A percentile compares a stretch with the other conserved stretches of the same genome.
These are phyloP conservation scores for Bonia amplexicaulis DNA, from an alignment of 176 grass and related monocot species.

Conservation along the genomic window DNA sequence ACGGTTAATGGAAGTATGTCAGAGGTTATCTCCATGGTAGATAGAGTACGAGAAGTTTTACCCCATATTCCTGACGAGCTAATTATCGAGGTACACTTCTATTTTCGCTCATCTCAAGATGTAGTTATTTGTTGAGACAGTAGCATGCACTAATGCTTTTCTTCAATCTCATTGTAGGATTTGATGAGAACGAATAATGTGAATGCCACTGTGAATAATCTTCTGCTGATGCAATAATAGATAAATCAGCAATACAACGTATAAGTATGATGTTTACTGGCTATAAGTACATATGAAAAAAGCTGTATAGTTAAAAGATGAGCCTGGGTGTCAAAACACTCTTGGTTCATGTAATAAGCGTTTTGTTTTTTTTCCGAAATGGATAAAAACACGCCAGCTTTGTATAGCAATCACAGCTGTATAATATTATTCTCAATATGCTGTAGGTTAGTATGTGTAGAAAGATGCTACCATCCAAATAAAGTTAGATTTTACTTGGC, in stretches of 20 bases:
- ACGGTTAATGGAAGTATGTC: slow-evolving; percentile 50
- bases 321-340: slow-evolving; percentile 32
- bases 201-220: slow-evolving; percentile 99
- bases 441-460: slow-evolving; percentile 38
- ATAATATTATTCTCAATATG: slow-evolving; percentile 24
- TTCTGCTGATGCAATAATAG: slow-evolving; percentile 79
- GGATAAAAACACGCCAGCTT: slow-evolving; percentile 8
- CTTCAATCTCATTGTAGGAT: slow-evolving; percentile 53
- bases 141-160: not conserved
- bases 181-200: slow-evolving; percentile 94
- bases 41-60: slow-evolving; percentile 92
- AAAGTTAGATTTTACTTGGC: slow-evolving; percentile 18
- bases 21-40: slow-evolving; percentile 66
- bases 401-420: slow-evolving; percentile 53
- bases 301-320: slow-evolving; percentile 51
- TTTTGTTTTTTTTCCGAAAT: slow-evolving; percentile 20
- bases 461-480: slow-evolving; percentile 34
- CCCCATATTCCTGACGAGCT: slow-evolving; percentile 85
- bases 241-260: slow-evolving; percentile 20
- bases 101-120: not conserved
- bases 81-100: slow-evolving; percentile 80
- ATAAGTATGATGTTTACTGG: slow-evolving; percentile 34
- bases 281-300: slow-evolving; percentile 37
- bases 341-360: slow-evolving; percentile 39
- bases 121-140: slow-evolving; percentile 1